Conservation (phyloP, 352 stramenopile genomes). For the Pythium sukuiense region DNA sequence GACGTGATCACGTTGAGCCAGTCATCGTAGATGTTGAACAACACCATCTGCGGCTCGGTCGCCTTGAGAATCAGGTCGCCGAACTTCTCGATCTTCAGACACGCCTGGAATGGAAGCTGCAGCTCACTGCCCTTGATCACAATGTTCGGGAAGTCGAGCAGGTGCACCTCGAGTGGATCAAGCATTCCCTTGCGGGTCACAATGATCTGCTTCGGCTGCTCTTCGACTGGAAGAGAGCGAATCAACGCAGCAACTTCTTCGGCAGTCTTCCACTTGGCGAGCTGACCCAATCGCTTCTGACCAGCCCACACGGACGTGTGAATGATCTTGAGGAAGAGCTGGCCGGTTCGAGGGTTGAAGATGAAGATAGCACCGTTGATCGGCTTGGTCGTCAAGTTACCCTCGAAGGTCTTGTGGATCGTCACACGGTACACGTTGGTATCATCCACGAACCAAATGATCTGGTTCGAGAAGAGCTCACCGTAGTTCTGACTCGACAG, state of each 20-base stretch:
- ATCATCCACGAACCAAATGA: slow-evolving; percentile 99
- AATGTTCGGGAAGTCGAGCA: slow-evolving; percentile 99
- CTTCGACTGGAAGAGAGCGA: slow-evolving; percentile 98
- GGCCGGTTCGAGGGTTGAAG: slow-evolving; percentile 99
- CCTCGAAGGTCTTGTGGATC: slow-evolving; percentile 99
- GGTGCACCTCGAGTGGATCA: slow-evolving; percentile 98
- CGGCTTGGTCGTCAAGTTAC: slow-evolving; percentile 99
- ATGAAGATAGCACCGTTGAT: slow-evolving; percentile 99
- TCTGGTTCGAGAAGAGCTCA: slow-evolving; percentile 99
- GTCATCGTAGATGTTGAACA: slow-evolving; percentile 99
- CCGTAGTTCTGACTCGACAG: slow-evolving; percentile 99
- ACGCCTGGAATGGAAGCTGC: slow-evolving; percentile 99
- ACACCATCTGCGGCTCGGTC: slow-evolving; percentile 99
- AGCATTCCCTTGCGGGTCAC: slow-evolving; percentile 99
- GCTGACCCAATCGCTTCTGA: slow-evolving; percentile 98
- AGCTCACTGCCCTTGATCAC: slow-evolving; percentile 99
- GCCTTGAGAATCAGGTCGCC: slow-evolving; percentile 99
- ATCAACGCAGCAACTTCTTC: slow-evolving; percentile 99
- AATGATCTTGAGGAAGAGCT: slow-evolving; percentile 99
- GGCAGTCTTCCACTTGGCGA: slow-evolving; percentile 99
- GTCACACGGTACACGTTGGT: slow-evolving; percentile 99
- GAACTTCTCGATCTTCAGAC: slow-evolving; percentile 99
- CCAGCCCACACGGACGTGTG: slow-evolving; percentile 99
- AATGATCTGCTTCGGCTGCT: slow-evolving; percentile 99
- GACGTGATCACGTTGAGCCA: slow-evolving; percentile 99